These are phyloP conservation scores for Ceratorhiza oryzae-sativae DNA, from an alignment of 1,284 basidiomycete species.

Conservation along the genomic window DNA sequence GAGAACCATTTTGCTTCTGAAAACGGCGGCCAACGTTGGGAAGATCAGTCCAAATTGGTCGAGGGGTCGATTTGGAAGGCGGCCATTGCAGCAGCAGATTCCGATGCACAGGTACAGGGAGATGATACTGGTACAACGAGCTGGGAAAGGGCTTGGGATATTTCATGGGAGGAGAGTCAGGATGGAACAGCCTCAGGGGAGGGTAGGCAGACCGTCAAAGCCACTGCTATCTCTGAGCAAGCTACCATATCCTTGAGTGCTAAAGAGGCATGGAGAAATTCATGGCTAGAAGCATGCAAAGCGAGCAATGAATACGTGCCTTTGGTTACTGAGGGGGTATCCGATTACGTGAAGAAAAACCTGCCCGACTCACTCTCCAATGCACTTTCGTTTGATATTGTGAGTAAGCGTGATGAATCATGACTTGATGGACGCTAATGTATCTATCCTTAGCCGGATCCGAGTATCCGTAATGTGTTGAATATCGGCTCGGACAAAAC, in stretches of 20 bases:
- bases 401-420: background rate
- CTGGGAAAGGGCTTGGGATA: constrained; percentile 21
- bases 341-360: background rate
- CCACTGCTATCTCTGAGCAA: background rate
- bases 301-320: constrained; percentile 13
- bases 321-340: background rate
- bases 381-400: constrained; percentile 12
- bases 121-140: too few species aligned
- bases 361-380: constrained; percentile 3
- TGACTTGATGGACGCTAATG: background rate
- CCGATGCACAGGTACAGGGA: background rate
- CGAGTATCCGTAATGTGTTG: background rate
- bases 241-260: background rate
- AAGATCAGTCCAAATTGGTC: background rate
- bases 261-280: constrained; percentile 7
- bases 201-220: too few species aligned
- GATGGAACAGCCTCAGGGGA: background rate
- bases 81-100: constrained; percentile 6
- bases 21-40: constrained; percentile 16
- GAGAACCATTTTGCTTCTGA: background rate
- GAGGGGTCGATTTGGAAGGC: constrained; percentile 9
- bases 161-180: constrained; percentile 5
- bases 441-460: background rate
- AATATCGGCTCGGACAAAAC: background rate
- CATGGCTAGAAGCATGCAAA: constrained; percentile 17